A percentile compares a stretch with the other conserved stretches of the same genome.
Evolutionary conservation across 805 yeast genomes (phyloP).

Genomic region (Tetrapisispora nanseiensis): DNA sequence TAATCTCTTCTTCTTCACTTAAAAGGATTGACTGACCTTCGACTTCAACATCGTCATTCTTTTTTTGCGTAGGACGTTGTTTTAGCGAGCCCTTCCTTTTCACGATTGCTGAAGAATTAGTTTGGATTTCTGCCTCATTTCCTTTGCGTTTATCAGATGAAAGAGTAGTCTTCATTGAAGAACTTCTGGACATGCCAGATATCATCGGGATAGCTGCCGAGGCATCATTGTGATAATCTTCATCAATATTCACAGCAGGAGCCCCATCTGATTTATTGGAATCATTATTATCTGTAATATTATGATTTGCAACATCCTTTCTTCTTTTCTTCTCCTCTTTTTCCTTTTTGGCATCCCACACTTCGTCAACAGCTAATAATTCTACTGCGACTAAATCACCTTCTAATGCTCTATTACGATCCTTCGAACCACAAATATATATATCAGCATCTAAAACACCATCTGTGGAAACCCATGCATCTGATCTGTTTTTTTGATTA

Average conservation of each 20-base stretch:
- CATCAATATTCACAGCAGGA: slow-evolving; percentile 32
- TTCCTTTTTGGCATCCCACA: slow-evolving; percentile 92
- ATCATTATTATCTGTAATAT: slow-evolving; percentile 8
- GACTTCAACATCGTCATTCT: slow-evolving; percentile 96
- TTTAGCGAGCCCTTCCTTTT: slow-evolving; percentile 83
- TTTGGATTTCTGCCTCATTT: slow-evolving; percentile 1
- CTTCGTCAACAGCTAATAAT: slow-evolving; percentile 89
- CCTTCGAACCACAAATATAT: slow-evolving; percentile 96
- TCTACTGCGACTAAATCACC: slow-evolving; percentile 96
- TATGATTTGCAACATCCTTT: slow-evolving; percentile 38
- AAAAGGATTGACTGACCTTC: slow-evolving; percentile 90
- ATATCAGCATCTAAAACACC: slow-evolving; percentile 94
- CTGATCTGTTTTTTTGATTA: slow-evolving; percentile 91
- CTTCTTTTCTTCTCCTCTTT: slow-evolving; percentile 95
- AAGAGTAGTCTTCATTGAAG: background rate
- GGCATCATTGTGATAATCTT: slow-evolving; percentile 75
- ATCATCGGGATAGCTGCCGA: slow-evolving; percentile 39
- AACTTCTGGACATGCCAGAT: background rate
- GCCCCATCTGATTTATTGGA: slow-evolving; percentile 26
- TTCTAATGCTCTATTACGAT: slow-evolving; percentile 93
- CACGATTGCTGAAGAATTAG: slow-evolving; percentile 13
- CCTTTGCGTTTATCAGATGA: slow-evolving; percentile 2
- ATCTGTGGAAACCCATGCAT: slow-evolving; percentile 96
- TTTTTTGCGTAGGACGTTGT: slow-evolving; percentile 94
- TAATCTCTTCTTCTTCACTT: slow-evolving; percentile 92